Percentiles rank a stretch among this genome's conserved stretches.
These are phyloP conservation scores for Pholiota adiposa DNA, from an alignment of 1,284 basidiomycete genomes.

Conservation along the genomic window DNA sequence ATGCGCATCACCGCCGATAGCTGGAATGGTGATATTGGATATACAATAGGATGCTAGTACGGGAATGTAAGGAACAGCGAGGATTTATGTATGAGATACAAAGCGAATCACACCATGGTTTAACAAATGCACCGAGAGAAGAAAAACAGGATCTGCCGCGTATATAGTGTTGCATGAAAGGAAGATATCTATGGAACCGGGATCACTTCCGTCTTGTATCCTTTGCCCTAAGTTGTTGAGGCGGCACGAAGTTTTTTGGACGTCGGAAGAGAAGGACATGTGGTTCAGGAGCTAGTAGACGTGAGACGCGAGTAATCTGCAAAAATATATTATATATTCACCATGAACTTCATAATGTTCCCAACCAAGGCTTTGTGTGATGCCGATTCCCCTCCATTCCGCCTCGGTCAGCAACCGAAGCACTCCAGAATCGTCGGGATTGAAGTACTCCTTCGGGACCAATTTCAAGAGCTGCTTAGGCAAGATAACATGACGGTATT, in stretches of 20 bases:
- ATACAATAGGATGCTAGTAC: slow-evolving; percentile 20
- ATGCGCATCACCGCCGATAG: not conserved
- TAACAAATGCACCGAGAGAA: slow-evolving; percentile 14
- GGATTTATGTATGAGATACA: slow-evolving; percentile 18
- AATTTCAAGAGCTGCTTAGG: slow-evolving; percentile 87
- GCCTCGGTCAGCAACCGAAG: slow-evolving; percentile 83
- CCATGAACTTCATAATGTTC: slow-evolving; percentile 97
- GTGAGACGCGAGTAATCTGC: not conserved
- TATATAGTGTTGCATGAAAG: not conserved
- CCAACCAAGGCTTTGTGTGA: slow-evolving; percentile 96
- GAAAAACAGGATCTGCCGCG: slow-evolving; percentile 11
- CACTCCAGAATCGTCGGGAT: slow-evolving; percentile 77
- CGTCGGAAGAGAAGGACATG: slow-evolving; percentile 85
- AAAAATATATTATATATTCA: slow-evolving; percentile 41
- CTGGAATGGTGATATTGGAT: slow-evolving; percentile 17
- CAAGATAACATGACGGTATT: slow-evolving; percentile 92
- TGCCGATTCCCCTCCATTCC: slow-evolving; percentile 96
- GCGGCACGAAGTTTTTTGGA: slow-evolving; percentile 62
- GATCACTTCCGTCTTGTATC: slow-evolving; percentile 41
- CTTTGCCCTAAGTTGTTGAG: slow-evolving; percentile 40
- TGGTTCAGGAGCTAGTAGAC: slow-evolving; percentile 75
- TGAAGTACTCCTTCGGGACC: slow-evolving; percentile 84
- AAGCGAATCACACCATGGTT: slow-evolving; percentile 14
- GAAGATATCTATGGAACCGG: not conserved
- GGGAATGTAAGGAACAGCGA: slow-evolving; percentile 22